Evolutionary conservation across 2,329 filamentous ascomycete species (phyloP).

Genomic region (Penicillium oxalicum): DNA sequence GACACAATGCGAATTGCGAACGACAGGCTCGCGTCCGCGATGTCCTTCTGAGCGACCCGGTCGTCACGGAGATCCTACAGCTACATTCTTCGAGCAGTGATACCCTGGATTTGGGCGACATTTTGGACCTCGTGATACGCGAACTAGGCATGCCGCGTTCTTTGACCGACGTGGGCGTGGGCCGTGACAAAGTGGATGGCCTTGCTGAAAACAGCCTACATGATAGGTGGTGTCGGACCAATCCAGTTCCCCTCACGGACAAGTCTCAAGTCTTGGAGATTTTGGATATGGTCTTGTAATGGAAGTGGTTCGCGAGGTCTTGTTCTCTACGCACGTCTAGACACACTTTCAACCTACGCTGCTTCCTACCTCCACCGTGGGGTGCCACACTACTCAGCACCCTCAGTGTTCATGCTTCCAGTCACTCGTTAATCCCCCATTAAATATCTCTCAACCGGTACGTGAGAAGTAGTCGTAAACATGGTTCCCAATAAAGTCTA

Average conservation of each 20-base stretch:
- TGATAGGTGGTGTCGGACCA: constrained; percentile 18
- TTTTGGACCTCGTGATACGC: constrained; percentile 47
- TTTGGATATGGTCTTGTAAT: constrained; percentile 17
- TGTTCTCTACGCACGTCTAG: too few relatives aligned
- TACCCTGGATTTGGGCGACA: constrained; percentile 45
- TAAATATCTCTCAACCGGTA: too few relatives aligned
- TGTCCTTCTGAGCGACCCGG: constrained; percentile 36
- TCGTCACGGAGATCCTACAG: constrained; percentile 35
- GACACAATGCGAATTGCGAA: constrained; percentile 38
- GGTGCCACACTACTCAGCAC: too few relatives aligned
- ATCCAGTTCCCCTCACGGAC: constrained; percentile 16
- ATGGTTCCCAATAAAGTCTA: too few relatives aligned
- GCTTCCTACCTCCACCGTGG: too few relatives aligned
- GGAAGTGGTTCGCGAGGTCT: not conserved
- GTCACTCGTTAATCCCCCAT: too few relatives aligned
- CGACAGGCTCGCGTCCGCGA: constrained; percentile 39
- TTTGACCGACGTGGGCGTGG: constrained; percentile 48
- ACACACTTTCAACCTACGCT: too few relatives aligned
- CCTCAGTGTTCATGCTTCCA: too few relatives aligned
- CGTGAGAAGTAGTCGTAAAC: too few relatives aligned
- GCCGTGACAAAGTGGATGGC: constrained; percentile 42
- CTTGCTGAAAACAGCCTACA: constrained; percentile 37
- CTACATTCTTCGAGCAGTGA: constrained; percentile 22
- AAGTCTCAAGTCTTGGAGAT: constrained; percentile 21
- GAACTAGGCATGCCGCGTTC: constrained; percentile 51